Conservation (phyloP, 371 early-diverging fungal genomes). For the Rhizopus sp. region DNA sequence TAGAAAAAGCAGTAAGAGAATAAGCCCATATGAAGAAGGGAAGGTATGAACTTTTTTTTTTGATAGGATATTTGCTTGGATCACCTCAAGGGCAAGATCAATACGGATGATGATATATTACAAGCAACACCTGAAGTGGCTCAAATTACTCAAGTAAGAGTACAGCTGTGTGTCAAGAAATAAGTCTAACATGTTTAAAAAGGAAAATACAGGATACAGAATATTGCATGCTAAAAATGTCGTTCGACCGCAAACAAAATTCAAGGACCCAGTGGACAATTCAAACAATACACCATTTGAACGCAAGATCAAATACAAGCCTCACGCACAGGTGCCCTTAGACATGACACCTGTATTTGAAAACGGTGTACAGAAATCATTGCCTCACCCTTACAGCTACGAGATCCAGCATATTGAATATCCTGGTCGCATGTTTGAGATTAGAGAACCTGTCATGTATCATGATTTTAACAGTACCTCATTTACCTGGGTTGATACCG, state of each 20-base stretch:
- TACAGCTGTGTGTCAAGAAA: neutral
- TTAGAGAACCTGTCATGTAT: slow-evolving; percentile 58
- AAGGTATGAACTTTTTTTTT: slow-evolving; percentile 1
- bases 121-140: slow-evolving; percentile 62
- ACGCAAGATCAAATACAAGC: slow-evolving; percentile 79
- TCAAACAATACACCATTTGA: slow-evolving; percentile 70
- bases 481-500: slow-evolving; percentile 74
- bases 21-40: slow-evolving; percentile 1
- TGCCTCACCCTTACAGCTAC: slow-evolving; percentile 90
- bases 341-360: slow-evolving; percentile 23
- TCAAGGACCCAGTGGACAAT: slow-evolving; percentile 88
- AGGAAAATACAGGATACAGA: slow-evolving; percentile 52
- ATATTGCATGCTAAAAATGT: slow-evolving; percentile 78
- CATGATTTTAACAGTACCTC: slow-evolving; percentile 62
- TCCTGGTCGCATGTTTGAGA: slow-evolving; percentile 71
- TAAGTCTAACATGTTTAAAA: neutral
- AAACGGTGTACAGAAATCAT: slow-evolving; percentile 13
- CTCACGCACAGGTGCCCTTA: slow-evolving; percentile 82
- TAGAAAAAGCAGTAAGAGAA: slow-evolving; percentile 77
- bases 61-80: slow-evolving; percentile 54
- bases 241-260: slow-evolving; percentile 84
- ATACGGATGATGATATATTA: slow-evolving; percentile 33
- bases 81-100: slow-evolving; percentile 54
- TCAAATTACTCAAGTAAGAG: slow-evolving; percentile 45
- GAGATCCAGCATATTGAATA: slow-evolving; percentile 85